Conservation (phyloP, 2,329 filamentous ascomycete species). For the Colletotrichum coccodes region DNA sequence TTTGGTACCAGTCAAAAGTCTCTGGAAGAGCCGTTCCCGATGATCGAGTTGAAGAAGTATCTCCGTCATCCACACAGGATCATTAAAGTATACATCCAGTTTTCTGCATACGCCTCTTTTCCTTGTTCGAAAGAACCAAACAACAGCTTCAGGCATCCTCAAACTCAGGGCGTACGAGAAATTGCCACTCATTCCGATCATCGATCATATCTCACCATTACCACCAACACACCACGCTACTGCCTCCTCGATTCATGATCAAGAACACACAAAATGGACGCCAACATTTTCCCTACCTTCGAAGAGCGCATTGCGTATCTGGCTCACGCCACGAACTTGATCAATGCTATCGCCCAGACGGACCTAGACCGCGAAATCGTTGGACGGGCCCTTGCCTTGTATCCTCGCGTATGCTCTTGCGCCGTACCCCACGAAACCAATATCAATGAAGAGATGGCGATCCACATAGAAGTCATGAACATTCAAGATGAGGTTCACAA, state of each 20-base stretch:
- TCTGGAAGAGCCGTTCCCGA: background rate
- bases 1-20: background rate
- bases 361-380: background rate
- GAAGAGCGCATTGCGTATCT: background rate
- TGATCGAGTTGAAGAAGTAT: background rate
- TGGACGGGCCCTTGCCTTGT: background rate
- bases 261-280: background rate
- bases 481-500: background rate
- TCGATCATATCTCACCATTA: background rate
- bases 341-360: background rate
- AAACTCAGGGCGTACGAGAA: too few relatives aligned
- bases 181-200: too few relatives aligned
- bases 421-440: background rate
- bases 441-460: background rate
- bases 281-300: background rate
- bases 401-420: background rate
- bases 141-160: background rate
- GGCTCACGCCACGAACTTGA: background rate
- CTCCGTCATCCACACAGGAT: background rate
- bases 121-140: background rate
- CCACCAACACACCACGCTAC: background rate
- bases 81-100: too few relatives aligned
- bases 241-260: background rate
- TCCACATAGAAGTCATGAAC: background rate
- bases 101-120: too few relatives aligned